phyloP scores from a whole-genome alignment of 768 basidiomycete genomes.

The Leccinum fibrillosum region DNA sequence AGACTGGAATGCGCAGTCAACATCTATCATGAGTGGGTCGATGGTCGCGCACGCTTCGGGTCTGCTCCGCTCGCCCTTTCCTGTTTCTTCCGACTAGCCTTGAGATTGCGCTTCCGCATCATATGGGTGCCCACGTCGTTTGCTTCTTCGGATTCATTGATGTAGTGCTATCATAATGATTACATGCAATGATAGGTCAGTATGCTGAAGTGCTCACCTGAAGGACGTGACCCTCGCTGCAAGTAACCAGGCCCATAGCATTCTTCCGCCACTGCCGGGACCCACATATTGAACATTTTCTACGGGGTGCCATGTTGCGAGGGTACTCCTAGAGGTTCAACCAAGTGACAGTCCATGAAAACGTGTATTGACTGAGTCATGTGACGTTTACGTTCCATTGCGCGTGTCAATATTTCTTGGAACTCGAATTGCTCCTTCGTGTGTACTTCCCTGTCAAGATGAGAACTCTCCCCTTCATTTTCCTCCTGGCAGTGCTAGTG shows the following conservation, averaged over 20 bases:
- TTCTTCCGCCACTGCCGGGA: constrained; percentile 90
- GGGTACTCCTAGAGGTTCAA: neutral
- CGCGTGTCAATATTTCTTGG: neutral
- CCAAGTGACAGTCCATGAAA: neutral
- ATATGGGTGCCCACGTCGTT: constrained; percentile 60
- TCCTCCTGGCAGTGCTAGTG: constrained; percentile 49
- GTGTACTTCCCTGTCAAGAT: constrained; percentile 30
- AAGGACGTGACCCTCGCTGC: constrained; percentile 88
- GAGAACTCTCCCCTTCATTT: constrained; percentile 47
- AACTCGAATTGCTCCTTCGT: neutral
- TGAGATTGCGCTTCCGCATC: constrained; percentile 64
- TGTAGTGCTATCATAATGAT: constrained; percentile 57
- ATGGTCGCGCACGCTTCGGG: constrained; percentile 47
- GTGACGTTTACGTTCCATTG: constrained; percentile 4
- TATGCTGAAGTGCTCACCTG: constrained; percentile 52
- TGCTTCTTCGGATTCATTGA: constrained; percentile 75
- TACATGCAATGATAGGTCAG: neutral
- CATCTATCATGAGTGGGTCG: neutral
- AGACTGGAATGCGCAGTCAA: constrained; percentile 49
- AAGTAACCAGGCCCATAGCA: constrained; percentile 75
- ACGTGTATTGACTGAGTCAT: neutral
- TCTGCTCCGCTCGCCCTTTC: constrained; percentile 50
- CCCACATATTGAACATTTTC: constrained; percentile 73
- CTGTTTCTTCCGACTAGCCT: constrained; percentile 52
- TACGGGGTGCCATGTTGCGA: constrained; percentile 51